A percentile compares a stretch with the other conserved stretches of the same genome.
phyloP scores from a whole-genome alignment of 2,329 filamentous ascomycete species.

The Ascosphaera apis region DNA sequence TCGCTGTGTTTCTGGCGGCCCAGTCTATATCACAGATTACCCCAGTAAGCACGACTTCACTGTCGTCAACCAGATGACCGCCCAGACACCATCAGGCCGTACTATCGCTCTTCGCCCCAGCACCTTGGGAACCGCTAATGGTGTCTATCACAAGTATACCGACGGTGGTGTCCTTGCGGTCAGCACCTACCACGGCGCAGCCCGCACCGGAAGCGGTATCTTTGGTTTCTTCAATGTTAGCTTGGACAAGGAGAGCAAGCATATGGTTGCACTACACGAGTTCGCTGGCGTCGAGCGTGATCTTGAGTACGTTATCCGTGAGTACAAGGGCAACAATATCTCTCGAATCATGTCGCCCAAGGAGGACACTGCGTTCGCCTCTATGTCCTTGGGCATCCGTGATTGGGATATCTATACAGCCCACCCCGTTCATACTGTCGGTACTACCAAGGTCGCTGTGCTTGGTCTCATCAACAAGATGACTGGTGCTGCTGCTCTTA shows the following conservation, averaged over 20 bases:
- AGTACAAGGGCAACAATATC: conserved; percentile 43
- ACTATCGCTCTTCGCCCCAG: conserved; percentile 66
- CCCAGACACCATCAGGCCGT: conserved; percentile 42
- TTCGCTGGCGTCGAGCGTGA: conserved; percentile 45
- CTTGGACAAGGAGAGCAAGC: conserved; percentile 31
- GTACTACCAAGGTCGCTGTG: conserved; percentile 31
- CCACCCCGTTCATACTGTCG: conserved; percentile 39
- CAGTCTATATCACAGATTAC: conserved; percentile 81
- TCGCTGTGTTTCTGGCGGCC: conserved; percentile 70
- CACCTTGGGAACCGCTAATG: conserved; percentile 45
- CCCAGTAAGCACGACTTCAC: conserved; percentile 58
- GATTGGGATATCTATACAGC: conserved; percentile 68
- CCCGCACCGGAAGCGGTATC: conserved; percentile 48
- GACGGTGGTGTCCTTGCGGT: conserved; percentile 54
- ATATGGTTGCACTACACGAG: conserved; percentile 44
- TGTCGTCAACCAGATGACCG: conserved; percentile 63
- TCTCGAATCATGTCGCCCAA: conserved; percentile 17
- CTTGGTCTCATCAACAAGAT: conserved; percentile 71
- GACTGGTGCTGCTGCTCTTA: conserved; percentile 62
- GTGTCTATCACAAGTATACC: conserved; percentile 53
- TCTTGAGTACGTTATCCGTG: conserved; percentile 45
- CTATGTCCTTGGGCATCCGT: conserved; percentile 36
- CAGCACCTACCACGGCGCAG: conserved; percentile 49
- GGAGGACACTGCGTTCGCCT: conserved; percentile 26
- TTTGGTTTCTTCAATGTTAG: conserved; percentile 70